Evolutionary conservation across 2,329 filamentous ascomycete species (phyloP), one percentile per base, ranked within the genome.

Genomic region (Curvularia sp.): DNA sequence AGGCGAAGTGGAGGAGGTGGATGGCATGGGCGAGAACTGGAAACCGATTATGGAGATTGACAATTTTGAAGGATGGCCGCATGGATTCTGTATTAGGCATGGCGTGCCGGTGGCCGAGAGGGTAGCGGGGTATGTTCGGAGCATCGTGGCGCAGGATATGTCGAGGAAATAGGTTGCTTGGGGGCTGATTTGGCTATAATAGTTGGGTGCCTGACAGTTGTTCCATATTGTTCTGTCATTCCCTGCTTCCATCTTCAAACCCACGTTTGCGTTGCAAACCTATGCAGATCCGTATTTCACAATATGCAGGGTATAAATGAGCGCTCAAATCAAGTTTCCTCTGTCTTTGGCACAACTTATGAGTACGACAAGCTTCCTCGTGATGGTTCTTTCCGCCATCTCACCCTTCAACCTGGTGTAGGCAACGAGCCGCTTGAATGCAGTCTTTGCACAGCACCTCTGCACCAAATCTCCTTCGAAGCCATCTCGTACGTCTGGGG

Each of bases 11-110:
- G 54, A 67, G 8, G 65, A 55, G n/a, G 70, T 69, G 4, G 74
- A 73, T 26, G 64, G 61, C 5, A 24, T 60, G 42, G 62, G 56
- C 7, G 63, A 70, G 57, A 64, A 71, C 31, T 80, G 81, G 72
- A 79, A 75, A 31, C 82, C 84, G 3, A 75, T 71, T 18, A 86
- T 88, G 83, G 73, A 84, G 55, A 77, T 88, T 61, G 85, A 86
- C 67, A 79, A 84, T 61, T 75, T 78, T 31, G 77, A 83, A 47
- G 83, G 82, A 0, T 77, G 86, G 62, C 82, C 82, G 48, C 86
- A 88, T 79, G 85, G 82, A 0, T 88, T 88, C 74, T 87, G 84
- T 68, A 77, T 87, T 58, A 78, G 80, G 49, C 75, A 82, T 60
- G 77, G 77, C 44, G 68, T 77, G 10, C 68, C 80, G 24, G 83